These are phyloP conservation scores for Candida alai DNA, from an alignment of 805 yeast genomes.

Conservation along the genomic window DNA sequence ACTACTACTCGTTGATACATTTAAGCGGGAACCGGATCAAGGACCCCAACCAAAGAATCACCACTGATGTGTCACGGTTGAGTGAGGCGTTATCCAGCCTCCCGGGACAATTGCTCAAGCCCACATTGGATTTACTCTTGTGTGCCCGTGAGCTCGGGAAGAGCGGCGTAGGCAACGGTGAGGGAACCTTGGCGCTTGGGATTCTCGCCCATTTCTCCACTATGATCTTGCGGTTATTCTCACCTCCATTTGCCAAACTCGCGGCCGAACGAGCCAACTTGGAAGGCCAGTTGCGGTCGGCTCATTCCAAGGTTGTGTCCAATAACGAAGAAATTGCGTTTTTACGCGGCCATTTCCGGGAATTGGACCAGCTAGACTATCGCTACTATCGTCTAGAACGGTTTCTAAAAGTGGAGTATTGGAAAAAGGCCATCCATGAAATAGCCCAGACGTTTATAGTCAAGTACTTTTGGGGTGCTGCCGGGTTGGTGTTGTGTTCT, in stretches of 20 bases:
- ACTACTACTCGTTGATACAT: slow-evolving; percentile 70
- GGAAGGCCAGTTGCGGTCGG: slow-evolving; percentile 80
- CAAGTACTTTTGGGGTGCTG: slow-evolving; percentile 94
- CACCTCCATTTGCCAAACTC: slow-evolving; percentile 86
- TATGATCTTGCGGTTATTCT: slow-evolving; percentile 62
- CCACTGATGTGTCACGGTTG: slow-evolving; percentile 75
- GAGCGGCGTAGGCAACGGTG: slow-evolving; percentile 66
- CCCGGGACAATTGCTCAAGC: slow-evolving; percentile 81
- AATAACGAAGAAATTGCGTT: slow-evolving; percentile 87
- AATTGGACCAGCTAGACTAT: slow-evolving; percentile 70
- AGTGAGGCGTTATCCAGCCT: slow-evolving; percentile 67
- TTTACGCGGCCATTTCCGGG: slow-evolving; percentile 75
- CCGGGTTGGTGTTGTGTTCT: slow-evolving; percentile 83
- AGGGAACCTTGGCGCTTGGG: slow-evolving; percentile 76
- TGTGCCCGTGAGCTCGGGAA: slow-evolving; percentile 75
- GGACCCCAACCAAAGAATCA: slow-evolving; percentile 81
- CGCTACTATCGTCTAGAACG: slow-evolving; percentile 78
- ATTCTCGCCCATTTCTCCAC: slow-evolving; percentile 79
- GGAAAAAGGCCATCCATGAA: slow-evolving; percentile 75
- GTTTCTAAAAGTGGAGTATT: slow-evolving; percentile 70
- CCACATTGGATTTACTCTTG: slow-evolving; percentile 70
- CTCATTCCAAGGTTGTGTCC: slow-evolving; percentile 76
- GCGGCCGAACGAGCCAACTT: slow-evolving; percentile 72
- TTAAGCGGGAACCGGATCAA: slow-evolving; percentile 46
- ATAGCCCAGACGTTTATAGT: slow-evolving; percentile 84